Evolutionary conservation across 169 alveolate genomes (phyloP).

Genomic region (Cryptosporidium meleagridis): DNA sequence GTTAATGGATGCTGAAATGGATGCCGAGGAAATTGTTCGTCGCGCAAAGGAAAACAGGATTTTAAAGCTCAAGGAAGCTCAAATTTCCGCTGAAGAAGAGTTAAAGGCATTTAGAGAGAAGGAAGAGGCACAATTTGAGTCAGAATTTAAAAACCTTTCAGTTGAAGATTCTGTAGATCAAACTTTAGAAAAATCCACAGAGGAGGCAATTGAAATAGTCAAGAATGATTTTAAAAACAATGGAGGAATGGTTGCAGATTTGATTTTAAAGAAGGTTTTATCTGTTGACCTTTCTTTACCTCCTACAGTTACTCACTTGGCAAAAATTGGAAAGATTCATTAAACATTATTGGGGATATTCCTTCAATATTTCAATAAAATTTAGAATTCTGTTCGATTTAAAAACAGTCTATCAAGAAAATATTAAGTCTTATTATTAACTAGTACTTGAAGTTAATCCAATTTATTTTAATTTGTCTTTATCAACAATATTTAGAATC

Average conservation of each 20-base stretch:
- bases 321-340: constrained; percentile 32
- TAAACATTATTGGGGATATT: background rate
- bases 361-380: background rate
- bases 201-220: constrained; percentile 58
- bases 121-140: constrained; percentile 69
- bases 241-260: constrained; percentile 61
- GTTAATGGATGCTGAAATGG: constrained; percentile 63
- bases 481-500: constrained; percentile 1
- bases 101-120: constrained; percentile 48
- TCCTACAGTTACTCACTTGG: constrained; percentile 42
- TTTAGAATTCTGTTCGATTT: constrained; percentile 1
- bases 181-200: constrained; percentile 57
- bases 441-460: background rate
- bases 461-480: background rate
- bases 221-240: constrained; percentile 65
- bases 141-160: constrained; percentile 59
- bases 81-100: constrained; percentile 71
- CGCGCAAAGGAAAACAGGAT: constrained; percentile 70
- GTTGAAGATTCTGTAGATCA: constrained; percentile 65
- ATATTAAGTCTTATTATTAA: background rate
- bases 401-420: background rate
- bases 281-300: constrained; percentile 68
- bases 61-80: constrained; percentile 65
- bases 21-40: constrained; percentile 74
- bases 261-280: constrained; percentile 34